These are phyloP conservation scores for Hymenoscyphus scutula DNA, from an alignment of 2,329 filamentous ascomycete species.

Conservation along the genomic window DNA sequence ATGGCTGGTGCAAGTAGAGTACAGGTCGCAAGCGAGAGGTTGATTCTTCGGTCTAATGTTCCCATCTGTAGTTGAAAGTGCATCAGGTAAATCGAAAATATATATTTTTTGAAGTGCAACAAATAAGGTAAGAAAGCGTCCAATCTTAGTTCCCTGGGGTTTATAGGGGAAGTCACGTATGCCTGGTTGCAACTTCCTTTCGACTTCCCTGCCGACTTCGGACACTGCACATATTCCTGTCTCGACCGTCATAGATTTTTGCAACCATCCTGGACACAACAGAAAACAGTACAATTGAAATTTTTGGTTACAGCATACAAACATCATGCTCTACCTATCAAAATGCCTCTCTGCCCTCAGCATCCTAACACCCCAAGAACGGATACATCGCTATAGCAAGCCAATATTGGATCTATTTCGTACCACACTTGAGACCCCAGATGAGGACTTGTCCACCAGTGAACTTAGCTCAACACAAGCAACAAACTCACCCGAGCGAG, in stretches of 20 bases:
- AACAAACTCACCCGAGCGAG: neutral
- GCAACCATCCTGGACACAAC: neutral
- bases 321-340: neutral
- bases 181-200: neutral
- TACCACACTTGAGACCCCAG: neutral
- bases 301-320: neutral
- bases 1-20: too few relatives aligned
- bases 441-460: neutral
- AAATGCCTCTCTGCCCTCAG: neutral
- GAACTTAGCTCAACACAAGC: neutral
- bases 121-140: too few relatives aligned
- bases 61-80: neutral
- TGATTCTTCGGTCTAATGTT: too few relatives aligned
- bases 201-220: neutral
- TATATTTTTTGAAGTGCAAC: neutral
- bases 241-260: neutral
- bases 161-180: neutral
- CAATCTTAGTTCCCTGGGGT: neutral
- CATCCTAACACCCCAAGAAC: neutral
- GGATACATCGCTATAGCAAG: neutral
- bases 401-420: neutral
- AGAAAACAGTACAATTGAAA: neutral
- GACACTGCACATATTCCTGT: neutral
- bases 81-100: neutral
- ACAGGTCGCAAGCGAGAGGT: too few relatives aligned